These are phyloP conservation scores for Chalciporus piperatoides DNA, from an alignment of 1,284 basidiomycete species.

Conservation along the genomic window DNA sequence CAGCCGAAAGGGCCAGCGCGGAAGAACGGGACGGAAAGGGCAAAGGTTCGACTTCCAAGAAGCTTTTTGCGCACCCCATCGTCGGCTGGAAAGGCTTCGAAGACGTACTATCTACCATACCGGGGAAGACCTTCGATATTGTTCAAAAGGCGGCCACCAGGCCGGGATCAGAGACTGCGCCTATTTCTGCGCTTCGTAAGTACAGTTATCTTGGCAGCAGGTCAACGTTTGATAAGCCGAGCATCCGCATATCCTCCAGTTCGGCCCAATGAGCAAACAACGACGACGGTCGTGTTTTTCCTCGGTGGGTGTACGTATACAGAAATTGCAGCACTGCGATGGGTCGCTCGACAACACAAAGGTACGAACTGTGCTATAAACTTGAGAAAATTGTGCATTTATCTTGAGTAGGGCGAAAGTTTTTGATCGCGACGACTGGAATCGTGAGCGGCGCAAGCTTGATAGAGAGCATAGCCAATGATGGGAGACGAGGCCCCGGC, in stretches of 20 bases:
- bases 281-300: slow-evolving; percentile 93
- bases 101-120: slow-evolving; percentile 77
- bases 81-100: slow-evolving; percentile 97
- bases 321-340: slow-evolving; percentile 91
- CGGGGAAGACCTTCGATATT: slow-evolving; percentile 85
- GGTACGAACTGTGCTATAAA: slow-evolving; percentile 42
- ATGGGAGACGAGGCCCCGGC: slow-evolving; percentile 28
- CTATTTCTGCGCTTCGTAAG: slow-evolving; percentile 45
- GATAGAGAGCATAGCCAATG: slow-evolving; percentile 62
- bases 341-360: slow-evolving; percentile 80
- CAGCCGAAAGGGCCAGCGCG: slow-evolving; percentile 46
- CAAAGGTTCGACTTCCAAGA: slow-evolving; percentile 37
- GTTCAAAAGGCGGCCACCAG: slow-evolving; percentile 49
- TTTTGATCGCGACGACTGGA: slow-evolving; percentile 86
- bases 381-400: slow-evolving; percentile 9
- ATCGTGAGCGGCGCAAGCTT: slow-evolving; percentile 77
- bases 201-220: slow-evolving; percentile 7
- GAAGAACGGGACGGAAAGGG: slow-evolving; percentile 39
- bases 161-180: slow-evolving; percentile 28
- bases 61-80: slow-evolving; percentile 81
- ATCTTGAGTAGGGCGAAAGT: slow-evolving; percentile 61
- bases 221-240: slow-evolving; percentile 3
- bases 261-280: slow-evolving; percentile 46
- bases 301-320: slow-evolving; percentile 98
- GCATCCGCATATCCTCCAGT: slow-evolving; percentile 33